A percentile compares a stretch with the other conserved stretches of the same genome.
These are phyloP conservation scores for Ormosia emarginata DNA, from an alignment of 306 rosid species.

Conservation along the genomic window DNA sequence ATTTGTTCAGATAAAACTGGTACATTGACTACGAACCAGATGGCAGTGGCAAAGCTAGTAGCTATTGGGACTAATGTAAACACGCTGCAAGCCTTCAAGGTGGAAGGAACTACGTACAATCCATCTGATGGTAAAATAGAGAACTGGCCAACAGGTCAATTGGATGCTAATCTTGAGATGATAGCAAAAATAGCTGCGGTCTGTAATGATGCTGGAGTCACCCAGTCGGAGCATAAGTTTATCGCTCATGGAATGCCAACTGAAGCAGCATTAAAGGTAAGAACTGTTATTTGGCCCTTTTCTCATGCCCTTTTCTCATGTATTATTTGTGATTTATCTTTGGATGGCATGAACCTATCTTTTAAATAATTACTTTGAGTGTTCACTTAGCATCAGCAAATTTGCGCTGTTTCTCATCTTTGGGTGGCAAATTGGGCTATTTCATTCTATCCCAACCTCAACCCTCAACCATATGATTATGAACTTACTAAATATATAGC, in stretches of 20 bases:
- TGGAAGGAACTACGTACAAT: slow-evolving; percentile 73
- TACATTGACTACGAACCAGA: slow-evolving; percentile 65
- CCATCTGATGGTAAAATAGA: slow-evolving; percentile 66
- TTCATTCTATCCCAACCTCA: neutral
- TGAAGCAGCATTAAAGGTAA: slow-evolving; percentile 74
- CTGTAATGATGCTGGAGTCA: slow-evolving; percentile 66
- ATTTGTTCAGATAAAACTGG: slow-evolving; percentile 62
- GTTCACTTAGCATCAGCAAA: neutral
- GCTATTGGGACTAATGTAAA: slow-evolving; percentile 54
- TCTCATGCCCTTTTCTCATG: neutral
- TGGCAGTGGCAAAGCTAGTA: slow-evolving; percentile 68
- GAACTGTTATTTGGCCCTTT: neutral
- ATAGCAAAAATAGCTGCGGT: slow-evolving; percentile 67
- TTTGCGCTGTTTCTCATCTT: neutral
- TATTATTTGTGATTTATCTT: neutral
- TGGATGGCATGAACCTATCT: neutral
- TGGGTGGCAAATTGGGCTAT: neutral
- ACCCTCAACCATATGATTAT: too few species aligned
- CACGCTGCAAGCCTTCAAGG: slow-evolving; percentile 49
- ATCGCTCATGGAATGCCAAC: slow-evolving; percentile 74
- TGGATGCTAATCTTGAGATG: slow-evolving; percentile 74
- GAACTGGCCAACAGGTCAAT: slow-evolving; percentile 46
- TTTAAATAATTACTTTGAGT: neutral
- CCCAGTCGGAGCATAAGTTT: slow-evolving; percentile 53
- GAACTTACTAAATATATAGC: neutral